These are phyloP conservation scores for Chlorella sorokiniana DNA, from an alignment of 139 green algal genomes.

Conservation along the genomic window DNA sequence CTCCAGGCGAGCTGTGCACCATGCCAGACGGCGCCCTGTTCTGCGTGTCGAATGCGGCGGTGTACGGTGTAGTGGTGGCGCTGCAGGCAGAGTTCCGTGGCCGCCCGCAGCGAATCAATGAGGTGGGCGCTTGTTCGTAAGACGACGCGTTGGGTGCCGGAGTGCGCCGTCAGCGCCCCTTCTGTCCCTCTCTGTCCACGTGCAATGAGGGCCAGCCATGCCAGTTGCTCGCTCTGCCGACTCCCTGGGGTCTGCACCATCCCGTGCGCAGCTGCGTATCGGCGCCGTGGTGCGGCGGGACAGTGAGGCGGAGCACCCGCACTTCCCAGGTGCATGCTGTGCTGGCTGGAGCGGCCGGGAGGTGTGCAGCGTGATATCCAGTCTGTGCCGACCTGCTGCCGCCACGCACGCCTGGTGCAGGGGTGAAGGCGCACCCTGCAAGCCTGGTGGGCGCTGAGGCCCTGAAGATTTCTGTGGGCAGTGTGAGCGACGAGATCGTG, in stretches of 20 bases:
- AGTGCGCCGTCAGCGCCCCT: neutral
- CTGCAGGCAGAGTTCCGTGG: slow-evolving; percentile 19
- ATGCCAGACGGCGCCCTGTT: slow-evolving; percentile 29
- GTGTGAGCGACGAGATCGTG: neutral
- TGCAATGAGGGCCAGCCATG: neutral
- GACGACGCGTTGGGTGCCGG: neutral
- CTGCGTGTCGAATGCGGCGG: slow-evolving; percentile 26
- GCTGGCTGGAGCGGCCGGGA: no score
- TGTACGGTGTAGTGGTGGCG: slow-evolving; percentile 31
- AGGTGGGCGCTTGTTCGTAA: slow-evolving; percentile 1
- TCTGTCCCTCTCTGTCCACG: neutral
- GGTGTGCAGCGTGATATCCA: no score
- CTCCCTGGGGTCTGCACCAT: neutral
- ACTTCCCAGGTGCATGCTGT: slow-evolving; percentile 1
- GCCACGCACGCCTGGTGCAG: neutral
- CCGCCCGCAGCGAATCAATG: slow-evolving; percentile 35
- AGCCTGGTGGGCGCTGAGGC: slow-evolving; percentile 15
- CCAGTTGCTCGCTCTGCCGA: neutral
- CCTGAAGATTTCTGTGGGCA: neutral
- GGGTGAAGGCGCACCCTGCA: slow-evolving; percentile 7
- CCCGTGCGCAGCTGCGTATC: slow-evolving; percentile 21
- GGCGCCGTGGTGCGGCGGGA: slow-evolving; percentile 27
- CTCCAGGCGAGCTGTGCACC: slow-evolving; percentile 26
- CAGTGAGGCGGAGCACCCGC: slow-evolving; percentile 22
- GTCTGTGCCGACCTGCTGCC: no score